Percentiles rank a stretch among this genome's conserved stretches.
Evolutionary conservation across 805 yeast genomes (phyloP).

Genomic region (Sugiyamaella americana): DNA sequence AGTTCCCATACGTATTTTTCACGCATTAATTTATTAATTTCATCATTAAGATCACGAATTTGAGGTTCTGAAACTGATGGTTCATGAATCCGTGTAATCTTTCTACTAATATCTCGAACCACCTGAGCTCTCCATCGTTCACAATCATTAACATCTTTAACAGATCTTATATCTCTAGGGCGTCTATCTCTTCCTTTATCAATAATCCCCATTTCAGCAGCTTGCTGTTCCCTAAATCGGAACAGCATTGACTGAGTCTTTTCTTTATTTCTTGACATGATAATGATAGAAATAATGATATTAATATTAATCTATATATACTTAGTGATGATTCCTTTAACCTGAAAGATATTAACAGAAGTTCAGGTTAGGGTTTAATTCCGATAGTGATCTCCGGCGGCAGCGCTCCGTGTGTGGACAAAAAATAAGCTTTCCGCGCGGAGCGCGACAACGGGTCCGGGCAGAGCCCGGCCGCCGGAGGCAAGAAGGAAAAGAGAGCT

Average conservation of each 20-base stretch:
- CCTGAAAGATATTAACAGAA: too few species aligned
- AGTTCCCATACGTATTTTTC: constrained; percentile 78
- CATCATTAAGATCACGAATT: constrained; percentile 68
- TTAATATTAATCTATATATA: too few species aligned
- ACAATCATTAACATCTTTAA: constrained; percentile 53
- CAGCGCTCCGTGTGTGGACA: too few species aligned
- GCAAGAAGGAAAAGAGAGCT: too few species aligned
- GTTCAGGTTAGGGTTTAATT: too few species aligned
- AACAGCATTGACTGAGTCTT: constrained; percentile 67
- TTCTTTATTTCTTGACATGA: constrained; percentile 75
- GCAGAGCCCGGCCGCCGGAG: background rate
- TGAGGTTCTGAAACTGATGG: constrained; percentile 49
- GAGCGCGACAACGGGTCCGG: background rate
- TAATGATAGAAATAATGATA: too few species aligned
- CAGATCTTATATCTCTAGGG: constrained; percentile 54
- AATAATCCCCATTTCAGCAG: constrained; percentile 51
- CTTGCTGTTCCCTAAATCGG: constrained; percentile 57
- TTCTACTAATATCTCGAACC: constrained; percentile 55
- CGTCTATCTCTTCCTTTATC: constrained; percentile 52
- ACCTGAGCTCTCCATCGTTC: constrained; percentile 64
- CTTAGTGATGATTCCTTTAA: too few species aligned
- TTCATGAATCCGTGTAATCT: constrained; percentile 60
- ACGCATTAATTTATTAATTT: constrained; percentile 55
- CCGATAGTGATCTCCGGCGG: too few species aligned
- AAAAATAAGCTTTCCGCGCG: too few species aligned